phyloP scores from a whole-genome alignment of 345 rosid species.

The Geranium brycei region DNA sequence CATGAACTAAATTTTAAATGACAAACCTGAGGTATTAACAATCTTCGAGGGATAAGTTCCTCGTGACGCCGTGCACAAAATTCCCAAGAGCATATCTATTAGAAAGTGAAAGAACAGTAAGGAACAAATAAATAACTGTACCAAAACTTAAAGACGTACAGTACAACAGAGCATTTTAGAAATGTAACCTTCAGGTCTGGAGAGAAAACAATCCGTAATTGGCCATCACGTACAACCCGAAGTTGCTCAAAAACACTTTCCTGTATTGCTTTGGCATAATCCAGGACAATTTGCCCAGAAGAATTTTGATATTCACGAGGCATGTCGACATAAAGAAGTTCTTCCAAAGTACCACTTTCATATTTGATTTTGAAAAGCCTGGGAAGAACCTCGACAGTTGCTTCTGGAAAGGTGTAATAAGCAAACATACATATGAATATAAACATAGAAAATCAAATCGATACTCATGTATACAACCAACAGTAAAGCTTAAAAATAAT shows the following conservation, averaged over 20 bases:
- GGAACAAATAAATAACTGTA: slow-evolving; percentile 4
- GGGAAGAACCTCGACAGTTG: slow-evolving; percentile 32
- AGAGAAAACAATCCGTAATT: slow-evolving; percentile 27
- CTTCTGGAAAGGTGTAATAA: slow-evolving; percentile 19
- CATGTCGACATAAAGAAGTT: slow-evolving; percentile 28
- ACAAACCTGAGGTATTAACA: slow-evolving; percentile 42
- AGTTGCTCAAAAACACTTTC: slow-evolving; percentile 34
- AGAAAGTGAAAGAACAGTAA: slow-evolving; percentile 3
- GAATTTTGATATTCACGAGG: slow-evolving; percentile 20
- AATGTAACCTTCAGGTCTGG: slow-evolving; percentile 29
- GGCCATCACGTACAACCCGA: slow-evolving; percentile 36
- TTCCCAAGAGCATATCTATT: slow-evolving; percentile 45
- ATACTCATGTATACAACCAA: background rate
- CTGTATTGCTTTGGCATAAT: slow-evolving; percentile 38
- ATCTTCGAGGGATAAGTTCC: slow-evolving; percentile 43
- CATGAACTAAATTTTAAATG: slow-evolving; percentile 12
- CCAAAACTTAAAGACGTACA: background rate
- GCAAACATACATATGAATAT: background rate
- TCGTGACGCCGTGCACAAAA: slow-evolving; percentile 48
- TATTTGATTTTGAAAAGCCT: slow-evolving; percentile 31
- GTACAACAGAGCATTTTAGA: background rate
- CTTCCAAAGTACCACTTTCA: slow-evolving; percentile 36
- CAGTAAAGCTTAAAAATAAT: background rate
- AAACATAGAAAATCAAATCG: background rate
- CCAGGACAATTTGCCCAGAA: slow-evolving; percentile 28